phyloP scores from a whole-genome alignment of 345 rosid species.

The Hirschfeldia incana region DNA sequence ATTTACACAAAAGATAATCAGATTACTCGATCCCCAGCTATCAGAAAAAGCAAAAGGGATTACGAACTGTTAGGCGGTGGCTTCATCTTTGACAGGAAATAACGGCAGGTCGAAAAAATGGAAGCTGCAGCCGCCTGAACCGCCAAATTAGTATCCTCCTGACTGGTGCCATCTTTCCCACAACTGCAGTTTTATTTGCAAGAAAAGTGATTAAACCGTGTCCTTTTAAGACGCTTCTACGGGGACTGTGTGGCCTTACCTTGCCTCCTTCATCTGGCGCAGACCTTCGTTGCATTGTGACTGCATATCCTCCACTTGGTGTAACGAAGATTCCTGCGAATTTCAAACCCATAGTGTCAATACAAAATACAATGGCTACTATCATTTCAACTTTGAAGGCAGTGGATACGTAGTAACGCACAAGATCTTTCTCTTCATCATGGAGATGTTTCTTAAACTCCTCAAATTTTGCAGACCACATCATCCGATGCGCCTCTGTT shows the following conservation, averaged over 20 bases:
- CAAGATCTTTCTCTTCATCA: slow-evolving; percentile 85
- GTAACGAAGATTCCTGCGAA: slow-evolving; percentile 68
- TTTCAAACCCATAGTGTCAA: not conserved
- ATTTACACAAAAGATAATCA: slow-evolving; percentile 9
- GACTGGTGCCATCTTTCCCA: slow-evolving; percentile 36
- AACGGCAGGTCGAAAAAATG: slow-evolving; percentile 82
- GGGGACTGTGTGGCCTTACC: slow-evolving; percentile 40
- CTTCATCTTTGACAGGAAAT: slow-evolving; percentile 64
- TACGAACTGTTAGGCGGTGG: slow-evolving; percentile 55
- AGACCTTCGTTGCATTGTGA: slow-evolving; percentile 73
- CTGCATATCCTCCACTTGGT: slow-evolving; percentile 78
- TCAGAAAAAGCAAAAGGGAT: slow-evolving; percentile 16
- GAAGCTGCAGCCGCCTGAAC: slow-evolving; percentile 97
- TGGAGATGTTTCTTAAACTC: slow-evolving; percentile 69
- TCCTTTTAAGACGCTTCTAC: not conserved
- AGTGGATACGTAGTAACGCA: slow-evolving; percentile 42
- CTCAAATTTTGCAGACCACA: slow-evolving; percentile 70
- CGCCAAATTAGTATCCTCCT: slow-evolving; percentile 57
- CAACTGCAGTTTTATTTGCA: slow-evolving; percentile 43
- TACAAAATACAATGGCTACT: too few relatives aligned
- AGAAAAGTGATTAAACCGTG: not conserved
- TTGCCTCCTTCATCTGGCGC: slow-evolving; percentile 50
- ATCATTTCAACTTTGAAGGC: too few relatives aligned
- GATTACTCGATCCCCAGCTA: not conserved
- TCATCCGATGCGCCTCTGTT: slow-evolving; percentile 56